Evolutionary conservation across 345 rosid genomes (phyloP), one percentile per base, ranked within the genome.

Genomic region (Hypericum perforatum): DNA sequence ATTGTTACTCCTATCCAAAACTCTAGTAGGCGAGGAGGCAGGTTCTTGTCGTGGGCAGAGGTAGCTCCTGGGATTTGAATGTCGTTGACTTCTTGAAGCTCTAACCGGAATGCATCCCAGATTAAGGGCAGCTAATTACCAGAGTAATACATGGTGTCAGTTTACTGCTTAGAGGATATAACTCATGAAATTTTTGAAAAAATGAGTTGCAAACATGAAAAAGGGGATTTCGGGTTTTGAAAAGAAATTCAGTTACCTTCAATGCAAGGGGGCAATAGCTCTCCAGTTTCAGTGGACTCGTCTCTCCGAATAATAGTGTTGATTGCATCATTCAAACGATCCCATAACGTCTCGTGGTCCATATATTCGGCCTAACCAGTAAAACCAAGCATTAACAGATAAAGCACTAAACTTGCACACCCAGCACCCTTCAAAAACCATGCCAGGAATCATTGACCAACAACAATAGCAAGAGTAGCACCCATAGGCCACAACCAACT

Each of bases 81-180:
- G 95, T 29, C 98, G 77, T 76, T 92, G 94, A 74, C 98, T 89
- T 77, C 98, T 85, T 5, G 97, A 85, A 73, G 98, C 94, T 79
- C 82, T 77, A 55, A 85, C 95, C 0, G 94, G 85, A 70, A 84
- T 61, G 61, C 98, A 92, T 43, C 98, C 98, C 70, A 92, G 69
- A 68, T 80, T 89, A 63, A 92, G 88, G 41, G 97, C 97, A 63
- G 98, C 98, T 92, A 70, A 52, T 57, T 16, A 38, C 37, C 58
- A 45, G 39, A 63, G 36, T 12, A 38, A 0, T 22, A 5, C 11
- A 29, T n/a, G 37, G 10, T 45, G 52, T 43, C 32, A 22, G 32
- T 22, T 22, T 22, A 61, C 41, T n/a, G 44, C 29, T 29, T 57
- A 51, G n/a, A 7, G 6, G 42, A 29, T 43, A 41, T 15, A 0